Conservation (phyloP, 1,284 basidiomycete genomes). For the Omphalotus olearius region DNA sequence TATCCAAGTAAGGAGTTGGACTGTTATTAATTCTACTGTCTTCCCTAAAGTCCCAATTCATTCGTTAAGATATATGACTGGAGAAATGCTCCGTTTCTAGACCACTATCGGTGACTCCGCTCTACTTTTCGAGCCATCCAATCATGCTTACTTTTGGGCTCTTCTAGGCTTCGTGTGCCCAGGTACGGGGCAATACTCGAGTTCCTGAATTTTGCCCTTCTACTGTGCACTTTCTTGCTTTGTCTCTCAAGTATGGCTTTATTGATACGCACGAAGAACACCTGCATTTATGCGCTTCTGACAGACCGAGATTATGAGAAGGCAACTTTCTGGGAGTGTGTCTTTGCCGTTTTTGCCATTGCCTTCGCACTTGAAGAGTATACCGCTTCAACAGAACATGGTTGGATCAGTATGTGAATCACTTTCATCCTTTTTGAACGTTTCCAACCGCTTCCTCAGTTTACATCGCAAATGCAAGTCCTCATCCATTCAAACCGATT, state of each 20-base stretch:
- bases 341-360: constrained; percentile 71
- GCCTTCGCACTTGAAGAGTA: constrained; percentile 83
- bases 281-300: constrained; percentile 10
- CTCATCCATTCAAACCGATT: not conserved
- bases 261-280: not conserved
- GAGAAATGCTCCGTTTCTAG: constrained; percentile 70
- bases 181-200: constrained; percentile 78
- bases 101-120: constrained; percentile 64
- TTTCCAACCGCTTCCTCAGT: constrained; percentile 38
- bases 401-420: constrained; percentile 70
- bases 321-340: constrained; percentile 58
- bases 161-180: constrained; percentile 69
- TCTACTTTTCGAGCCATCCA: not conserved
- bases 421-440: constrained; percentile 29
- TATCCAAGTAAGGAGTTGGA: constrained; percentile 9
- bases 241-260: constrained; percentile 60
- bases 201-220: constrained; percentile 67
- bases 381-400: constrained; percentile 76
- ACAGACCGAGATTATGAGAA: constrained; percentile 52
- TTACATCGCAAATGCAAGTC: constrained; percentile 73
- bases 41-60: not conserved
- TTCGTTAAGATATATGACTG: constrained; percentile 69
- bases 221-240: constrained; percentile 70
- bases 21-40: not conserved
- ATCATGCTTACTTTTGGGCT: not conserved